phyloP scores from a whole-genome alignment of 2,329 filamentous ascomycete species.

The Xylariaceae sp. region DNA sequence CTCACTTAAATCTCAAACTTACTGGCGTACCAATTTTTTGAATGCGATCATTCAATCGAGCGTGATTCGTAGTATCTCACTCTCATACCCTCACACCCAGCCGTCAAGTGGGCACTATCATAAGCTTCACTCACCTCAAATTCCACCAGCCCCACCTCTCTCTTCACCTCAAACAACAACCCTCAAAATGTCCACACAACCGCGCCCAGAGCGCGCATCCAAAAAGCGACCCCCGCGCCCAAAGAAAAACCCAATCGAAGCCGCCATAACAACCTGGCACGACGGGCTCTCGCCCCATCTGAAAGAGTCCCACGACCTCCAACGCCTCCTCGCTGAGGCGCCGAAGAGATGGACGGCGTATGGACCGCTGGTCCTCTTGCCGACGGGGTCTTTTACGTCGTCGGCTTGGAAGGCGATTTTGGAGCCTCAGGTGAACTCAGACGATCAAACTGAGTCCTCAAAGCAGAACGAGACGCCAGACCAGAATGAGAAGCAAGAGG shows the following conservation, averaged over 20 bases:
- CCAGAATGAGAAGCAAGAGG: slow-evolving; percentile 14
- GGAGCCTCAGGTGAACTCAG: not conserved
- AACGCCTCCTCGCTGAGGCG: slow-evolving; percentile 37
- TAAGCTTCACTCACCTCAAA: no score
- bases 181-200: slow-evolving; percentile 1
- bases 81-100: no score
- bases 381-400: slow-evolving; percentile 51
- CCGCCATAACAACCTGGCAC: slow-evolving; percentile 13
- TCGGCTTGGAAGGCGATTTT: slow-evolving; percentile 39
- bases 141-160: no score
- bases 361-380: slow-evolving; percentile 56
- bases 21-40: no score
- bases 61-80: no score
- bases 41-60: no score
- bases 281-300: slow-evolving; percentile 4
- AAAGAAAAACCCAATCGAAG: slow-evolving; percentile 19
- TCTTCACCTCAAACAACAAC: not conserved
- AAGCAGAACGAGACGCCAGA: not conserved
- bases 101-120: no score
- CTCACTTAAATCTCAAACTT: no score
- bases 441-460: not conserved
- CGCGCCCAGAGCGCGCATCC: not conserved
- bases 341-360: slow-evolving; percentile 58
- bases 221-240: slow-evolving; percentile 8
- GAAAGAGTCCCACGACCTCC: no score